These are phyloP conservation scores for Microcyclospora pomicola DNA, from an alignment of 2,329 filamentous ascomycete species.

Conservation along the genomic window DNA sequence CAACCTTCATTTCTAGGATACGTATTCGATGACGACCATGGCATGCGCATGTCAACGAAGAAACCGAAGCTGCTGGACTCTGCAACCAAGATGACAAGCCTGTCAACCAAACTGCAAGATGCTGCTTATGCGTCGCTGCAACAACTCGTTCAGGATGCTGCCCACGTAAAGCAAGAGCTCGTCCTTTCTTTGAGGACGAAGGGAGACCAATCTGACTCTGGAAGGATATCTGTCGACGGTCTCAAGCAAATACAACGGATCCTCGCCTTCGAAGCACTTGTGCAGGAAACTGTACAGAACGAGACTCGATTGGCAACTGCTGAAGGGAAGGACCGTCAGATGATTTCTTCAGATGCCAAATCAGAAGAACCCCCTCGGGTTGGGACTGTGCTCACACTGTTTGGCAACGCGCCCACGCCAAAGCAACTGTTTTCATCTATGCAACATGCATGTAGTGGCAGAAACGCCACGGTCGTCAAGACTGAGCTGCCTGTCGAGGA, in stretches of 20 bases:
- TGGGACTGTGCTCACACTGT: slow-evolving; percentile 57
- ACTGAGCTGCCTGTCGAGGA: slow-evolving; percentile 41
- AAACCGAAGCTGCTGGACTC: slow-evolving; percentile 29
- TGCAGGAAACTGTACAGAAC: slow-evolving; percentile 13
- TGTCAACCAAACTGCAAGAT: slow-evolving; percentile 25
- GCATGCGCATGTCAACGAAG: slow-evolving; percentile 31
- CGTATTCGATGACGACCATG: slow-evolving; percentile 18
- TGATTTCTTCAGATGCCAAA: background rate
- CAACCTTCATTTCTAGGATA: slow-evolving; percentile 32
- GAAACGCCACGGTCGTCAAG: slow-evolving; percentile 9
- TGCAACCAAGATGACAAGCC: slow-evolving; percentile 19
- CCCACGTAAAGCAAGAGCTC: slow-evolving; percentile 26
- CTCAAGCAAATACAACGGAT: slow-evolving; percentile 22
- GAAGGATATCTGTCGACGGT: slow-evolving; percentile 24
- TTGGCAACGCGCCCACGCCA: slow-evolving; percentile 58
- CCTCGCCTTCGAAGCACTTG: slow-evolving; percentile 15
- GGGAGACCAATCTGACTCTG: slow-evolving; percentile 10
- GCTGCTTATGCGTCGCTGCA: slow-evolving; percentile 29
- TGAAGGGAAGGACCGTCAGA: background rate
- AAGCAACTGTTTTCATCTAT: slow-evolving; percentile 80
- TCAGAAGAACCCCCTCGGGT: slow-evolving; percentile 22
- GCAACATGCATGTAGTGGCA: slow-evolving; percentile 27
- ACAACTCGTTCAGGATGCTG: slow-evolving; percentile 30
- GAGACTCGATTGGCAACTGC: slow-evolving; percentile 4
- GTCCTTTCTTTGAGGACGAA: slow-evolving; percentile 21